A percentile compares a stretch with the other conserved stretches of the same genome.
These are phyloP conservation scores for Periconia digitata DNA, from an alignment of 2,329 filamentous ascomycete species.

Conservation along the genomic window DNA sequence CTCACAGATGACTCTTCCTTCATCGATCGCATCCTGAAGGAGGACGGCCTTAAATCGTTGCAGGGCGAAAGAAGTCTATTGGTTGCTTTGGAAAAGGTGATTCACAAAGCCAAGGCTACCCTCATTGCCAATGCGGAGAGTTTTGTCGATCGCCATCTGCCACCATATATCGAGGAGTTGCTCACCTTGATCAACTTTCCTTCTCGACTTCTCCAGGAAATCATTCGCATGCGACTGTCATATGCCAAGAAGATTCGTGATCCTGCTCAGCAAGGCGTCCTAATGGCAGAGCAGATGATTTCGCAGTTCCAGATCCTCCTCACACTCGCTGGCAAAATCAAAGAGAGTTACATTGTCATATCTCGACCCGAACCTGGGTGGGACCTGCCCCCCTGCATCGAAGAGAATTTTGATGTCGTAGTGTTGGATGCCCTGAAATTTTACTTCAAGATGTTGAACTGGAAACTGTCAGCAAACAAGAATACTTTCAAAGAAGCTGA, in stretches of 20 bases:
- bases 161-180: slow-evolving; percentile 94
- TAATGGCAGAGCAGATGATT: slow-evolving; percentile 98
- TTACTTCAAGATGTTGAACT: slow-evolving; percentile 98
- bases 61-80: slow-evolving; percentile 86
- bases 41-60: slow-evolving; percentile 89
- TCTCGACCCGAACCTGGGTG: slow-evolving; percentile 87
- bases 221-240: slow-evolving; percentile 85
- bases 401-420: slow-evolving; percentile 91
- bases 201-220: slow-evolving; percentile 91
- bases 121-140: slow-evolving; percentile 82
- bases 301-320: slow-evolving; percentile 92
- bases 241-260: slow-evolving; percentile 97
- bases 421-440: slow-evolving; percentile 93
- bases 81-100: slow-evolving; percentile 78
- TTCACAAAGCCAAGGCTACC: slow-evolving; percentile 89
- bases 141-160: slow-evolving; percentile 86
- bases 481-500: slow-evolving; percentile 99
- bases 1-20: slow-evolving; percentile 90
- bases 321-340: slow-evolving; percentile 88
- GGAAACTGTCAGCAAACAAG: slow-evolving; percentile 96
- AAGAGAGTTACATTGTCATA: slow-evolving; percentile 81
- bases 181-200: slow-evolving; percentile 97
- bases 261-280: slow-evolving; percentile 83
- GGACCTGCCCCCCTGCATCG: slow-evolving; percentile 94
- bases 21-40: slow-evolving; percentile 90